These are phyloP conservation scores for Westerdykella sp. DNA, from an alignment of 2,329 filamentous ascomycete genomes.

Conservation along the genomic window DNA sequence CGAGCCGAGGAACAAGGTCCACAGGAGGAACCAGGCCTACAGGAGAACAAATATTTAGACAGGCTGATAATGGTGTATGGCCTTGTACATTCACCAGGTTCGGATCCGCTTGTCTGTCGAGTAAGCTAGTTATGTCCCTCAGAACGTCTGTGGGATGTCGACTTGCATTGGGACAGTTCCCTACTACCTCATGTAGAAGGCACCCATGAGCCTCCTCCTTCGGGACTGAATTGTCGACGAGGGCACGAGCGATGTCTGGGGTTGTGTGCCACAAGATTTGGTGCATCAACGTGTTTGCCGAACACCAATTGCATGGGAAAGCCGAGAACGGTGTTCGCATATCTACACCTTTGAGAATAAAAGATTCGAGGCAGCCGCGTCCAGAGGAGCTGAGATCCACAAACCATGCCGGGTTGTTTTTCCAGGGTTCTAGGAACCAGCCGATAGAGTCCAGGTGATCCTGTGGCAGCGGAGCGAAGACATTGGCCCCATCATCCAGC, in stretches of 20 bases:
- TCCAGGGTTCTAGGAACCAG: slow-evolving; percentile 27
- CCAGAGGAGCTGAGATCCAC: slow-evolving; percentile 15
- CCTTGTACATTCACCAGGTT: slow-evolving; percentile 15
- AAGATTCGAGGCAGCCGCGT: slow-evolving; percentile 22
- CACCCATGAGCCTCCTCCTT: slow-evolving; percentile 11
- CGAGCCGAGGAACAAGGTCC: slow-evolving; percentile 22
- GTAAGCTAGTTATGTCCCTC: slow-evolving; percentile 24
- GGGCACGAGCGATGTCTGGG: slow-evolving; percentile 16
- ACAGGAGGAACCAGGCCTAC: slow-evolving; percentile 24
- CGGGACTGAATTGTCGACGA: slow-evolving; percentile 17
- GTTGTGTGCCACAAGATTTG: slow-evolving; percentile 31
- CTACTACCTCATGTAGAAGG: slow-evolving; percentile 26
- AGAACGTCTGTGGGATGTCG: slow-evolving; percentile 27
- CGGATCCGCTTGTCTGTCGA: slow-evolving; percentile 23
- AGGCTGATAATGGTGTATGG: slow-evolving; percentile 19
- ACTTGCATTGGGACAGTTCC: slow-evolving; percentile 25
- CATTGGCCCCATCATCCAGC: slow-evolving; percentile 25
- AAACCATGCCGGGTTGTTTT: slow-evolving; percentile 19
- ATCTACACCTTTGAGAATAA: slow-evolving; percentile 22
- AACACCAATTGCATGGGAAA: slow-evolving; percentile 16
- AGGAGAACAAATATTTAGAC: slow-evolving; percentile 22
- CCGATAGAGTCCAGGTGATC: slow-evolving; percentile 17
- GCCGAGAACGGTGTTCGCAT: slow-evolving; percentile 16
- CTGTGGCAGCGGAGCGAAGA: slow-evolving; percentile 14
- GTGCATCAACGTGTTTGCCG: slow-evolving; percentile 22